Percentiles rank a stretch among this genome's conserved stretches.
Conservation (phyloP, 2,329 filamentous ascomycete species). For the Apiospora aurea region DNA sequence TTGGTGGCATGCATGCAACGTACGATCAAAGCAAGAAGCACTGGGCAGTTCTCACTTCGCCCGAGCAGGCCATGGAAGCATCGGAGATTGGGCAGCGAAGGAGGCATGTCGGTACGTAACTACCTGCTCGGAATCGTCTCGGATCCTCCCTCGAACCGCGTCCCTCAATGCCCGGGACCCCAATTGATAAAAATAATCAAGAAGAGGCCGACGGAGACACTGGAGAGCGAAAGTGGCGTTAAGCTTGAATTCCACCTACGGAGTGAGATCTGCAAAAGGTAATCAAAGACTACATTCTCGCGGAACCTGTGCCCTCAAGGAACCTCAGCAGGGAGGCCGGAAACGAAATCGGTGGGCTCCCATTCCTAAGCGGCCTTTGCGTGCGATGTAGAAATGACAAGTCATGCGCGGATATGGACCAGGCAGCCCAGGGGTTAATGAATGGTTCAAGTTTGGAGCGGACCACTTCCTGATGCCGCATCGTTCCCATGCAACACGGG, state of each 20-base stretch:
- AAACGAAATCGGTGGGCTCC: background rate
- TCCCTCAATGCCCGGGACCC: background rate
- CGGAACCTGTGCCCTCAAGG: background rate
- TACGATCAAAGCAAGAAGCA: background rate
- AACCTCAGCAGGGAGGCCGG: background rate
- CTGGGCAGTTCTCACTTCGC: background rate
- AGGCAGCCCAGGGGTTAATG: background rate
- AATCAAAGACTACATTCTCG: background rate
- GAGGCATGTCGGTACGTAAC: background rate
- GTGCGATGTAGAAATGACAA: background rate
- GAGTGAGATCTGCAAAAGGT: background rate
- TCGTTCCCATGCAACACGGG: background rate
- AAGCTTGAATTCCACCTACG: background rate
- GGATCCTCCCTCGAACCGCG: background rate
- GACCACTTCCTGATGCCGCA: background rate
- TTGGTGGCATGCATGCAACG: background rate
- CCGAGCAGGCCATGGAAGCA: background rate
- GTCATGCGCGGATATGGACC: slow-evolving; percentile 10
- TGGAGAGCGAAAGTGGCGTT: background rate
- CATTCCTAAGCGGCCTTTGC: background rate
- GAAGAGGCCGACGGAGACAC: background rate
- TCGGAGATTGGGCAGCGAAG: background rate
- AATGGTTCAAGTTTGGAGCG: background rate
- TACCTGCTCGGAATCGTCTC: background rate
- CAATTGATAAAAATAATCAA: background rate